Evolutionary conservation across 345 rosid species (phyloP), one percentile per base, ranked within the genome.

Genomic region (Eucalyptus guilfoylei): DNA sequence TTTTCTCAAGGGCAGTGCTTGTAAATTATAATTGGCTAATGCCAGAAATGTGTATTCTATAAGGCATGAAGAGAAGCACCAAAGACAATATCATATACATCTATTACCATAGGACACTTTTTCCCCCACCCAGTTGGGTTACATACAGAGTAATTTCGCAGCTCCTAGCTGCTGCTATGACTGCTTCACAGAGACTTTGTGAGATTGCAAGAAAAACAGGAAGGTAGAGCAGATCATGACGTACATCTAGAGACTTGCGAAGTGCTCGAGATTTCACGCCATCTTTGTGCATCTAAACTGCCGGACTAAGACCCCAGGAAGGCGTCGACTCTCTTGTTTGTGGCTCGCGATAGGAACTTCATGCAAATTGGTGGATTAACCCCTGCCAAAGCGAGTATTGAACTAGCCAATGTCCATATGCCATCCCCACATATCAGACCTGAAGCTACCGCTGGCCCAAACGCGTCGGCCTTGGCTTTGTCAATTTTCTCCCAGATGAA

Each of bases 351-450:
- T 9, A 55, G 13, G 62, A 55, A 55, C 62, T 24, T 55, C 62
- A 55, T 24, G 62, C 62, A 55, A 55, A 55, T 55, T 21, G 62
- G 62, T 9, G 30, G 62, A 55, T 55, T 55, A 55, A 55, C 62
- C 62, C 91, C 89, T 4, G 87, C 92, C 11, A 93, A 80, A 13
- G 93, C 90, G 11, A 93, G 95, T 69, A 92, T 47, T 0, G 92
- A 92, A 11, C 92, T 90, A 1, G 93, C 92, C 19, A 92, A 7
- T 1, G 89, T 80, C 94, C 93, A 93, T 16, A 92, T 88, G 47
- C 93, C 91, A 11, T 93, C 94, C 24, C 94, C 93, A 60, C 93
- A 93, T 32, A 92, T 93, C 42, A 93, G 28, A 42, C 95, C 95
- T 4, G 95, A 93, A 48, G 94, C 94, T 9, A 92, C 87, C 0